A percentile compares a stretch with the other conserved stretches of the same genome.
phyloP scores from a whole-genome alignment of 2,329 filamentous ascomycete genomes.

The Trichoderma cornu-damae region DNA sequence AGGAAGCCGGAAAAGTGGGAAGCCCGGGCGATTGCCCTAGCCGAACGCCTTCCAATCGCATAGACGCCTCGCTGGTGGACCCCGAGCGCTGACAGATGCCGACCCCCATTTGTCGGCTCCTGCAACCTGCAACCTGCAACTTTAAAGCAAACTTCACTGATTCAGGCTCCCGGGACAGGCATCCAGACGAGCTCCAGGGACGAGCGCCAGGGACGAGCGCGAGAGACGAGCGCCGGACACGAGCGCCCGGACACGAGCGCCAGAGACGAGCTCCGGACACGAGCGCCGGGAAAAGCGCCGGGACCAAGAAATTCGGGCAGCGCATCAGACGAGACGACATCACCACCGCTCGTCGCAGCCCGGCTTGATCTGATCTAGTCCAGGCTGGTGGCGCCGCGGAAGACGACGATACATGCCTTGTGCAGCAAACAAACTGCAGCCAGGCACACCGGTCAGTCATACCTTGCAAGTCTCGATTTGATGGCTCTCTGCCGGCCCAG shows the following conservation, averaged over 20 bases:
- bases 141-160: conserved; percentile 7
- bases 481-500: neutral
- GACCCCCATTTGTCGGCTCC: conserved; percentile 3
- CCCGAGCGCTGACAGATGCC: neutral
- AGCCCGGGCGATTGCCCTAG: conserved; percentile 1
- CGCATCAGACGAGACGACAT: conserved; percentile 2
- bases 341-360: neutral
- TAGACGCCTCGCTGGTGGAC: neutral
- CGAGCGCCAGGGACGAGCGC: neutral
- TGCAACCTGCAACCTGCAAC: conserved; percentile 7
- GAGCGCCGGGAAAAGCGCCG: neutral
- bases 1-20: neutral
- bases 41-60: neutral
- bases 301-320: neutral
- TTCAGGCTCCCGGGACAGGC: neutral
- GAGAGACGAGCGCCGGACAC: neutral
- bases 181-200: neutral
- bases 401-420: neutral
- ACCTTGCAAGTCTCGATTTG: conserved; percentile 11
- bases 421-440: conserved; percentile 12
- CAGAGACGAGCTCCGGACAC: neutral
- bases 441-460: conserved; percentile 13
- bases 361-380: conserved; percentile 1
- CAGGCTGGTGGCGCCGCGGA: conserved; percentile 13
- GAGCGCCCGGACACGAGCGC: neutral